Conservation (phyloP, 208 protist genomes). For the Leishmania tarentolae region DNA sequence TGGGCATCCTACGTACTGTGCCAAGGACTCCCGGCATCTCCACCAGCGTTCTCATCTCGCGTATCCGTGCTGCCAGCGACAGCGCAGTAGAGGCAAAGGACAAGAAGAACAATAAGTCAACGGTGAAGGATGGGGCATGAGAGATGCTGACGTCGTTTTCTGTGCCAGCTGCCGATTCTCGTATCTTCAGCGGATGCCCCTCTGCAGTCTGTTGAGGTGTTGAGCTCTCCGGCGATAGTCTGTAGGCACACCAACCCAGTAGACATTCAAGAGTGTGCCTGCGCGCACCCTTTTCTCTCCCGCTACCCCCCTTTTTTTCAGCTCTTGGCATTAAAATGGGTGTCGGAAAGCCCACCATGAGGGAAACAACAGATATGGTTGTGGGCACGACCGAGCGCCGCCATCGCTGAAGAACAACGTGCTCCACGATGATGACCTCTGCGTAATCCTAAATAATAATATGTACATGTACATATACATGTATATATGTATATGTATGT, state of each 20-base stretch:
- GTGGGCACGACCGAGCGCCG: not conserved
- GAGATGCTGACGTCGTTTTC: not conserved
- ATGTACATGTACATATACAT: not conserved
- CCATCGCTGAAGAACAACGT: not conserved
- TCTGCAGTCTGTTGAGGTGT: not conserved
- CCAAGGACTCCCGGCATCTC: constrained; percentile 93
- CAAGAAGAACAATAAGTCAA: constrained; percentile 38
- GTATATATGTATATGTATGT: not conserved
- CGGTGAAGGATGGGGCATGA: constrained; percentile 44
- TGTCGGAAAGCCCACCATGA: not conserved
- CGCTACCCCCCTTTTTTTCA: not conserved
- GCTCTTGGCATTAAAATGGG: not conserved
- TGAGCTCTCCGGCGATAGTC: not conserved
- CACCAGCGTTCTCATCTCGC: constrained; percentile 85
- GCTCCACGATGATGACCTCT: not conserved
- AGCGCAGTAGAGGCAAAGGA: constrained; percentile 66
- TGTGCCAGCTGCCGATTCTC: not conserved
- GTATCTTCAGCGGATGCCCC: not conserved
- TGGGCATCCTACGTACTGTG: constrained; percentile 89
- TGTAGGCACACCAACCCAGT: not conserved
- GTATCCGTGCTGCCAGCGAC: constrained; percentile 71
- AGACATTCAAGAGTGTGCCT: not conserved
- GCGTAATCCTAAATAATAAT: not conserved
- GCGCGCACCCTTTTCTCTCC: not conserved
- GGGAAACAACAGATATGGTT: not conserved